These are phyloP conservation scores for Cryphonectria nitschkei DNA, from an alignment of 2,329 filamentous ascomycete genomes.

Conservation along the genomic window DNA sequence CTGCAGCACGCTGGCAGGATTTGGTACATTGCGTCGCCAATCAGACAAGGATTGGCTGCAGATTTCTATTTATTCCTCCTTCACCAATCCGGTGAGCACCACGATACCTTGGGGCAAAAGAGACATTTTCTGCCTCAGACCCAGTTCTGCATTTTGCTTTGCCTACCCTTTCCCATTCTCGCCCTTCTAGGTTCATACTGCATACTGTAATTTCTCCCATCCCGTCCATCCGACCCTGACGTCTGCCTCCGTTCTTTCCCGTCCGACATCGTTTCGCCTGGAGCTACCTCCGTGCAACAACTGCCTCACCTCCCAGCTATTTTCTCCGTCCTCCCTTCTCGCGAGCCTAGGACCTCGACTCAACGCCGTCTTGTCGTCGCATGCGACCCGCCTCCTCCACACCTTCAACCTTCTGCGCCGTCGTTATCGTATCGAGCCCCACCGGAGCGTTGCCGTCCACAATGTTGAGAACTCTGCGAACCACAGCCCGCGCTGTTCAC, in stretches of 20 bases:
- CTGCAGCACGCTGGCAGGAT: slow-evolving; percentile 9
- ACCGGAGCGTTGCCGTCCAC: slow-evolving; percentile 12
- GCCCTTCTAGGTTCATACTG: background rate
- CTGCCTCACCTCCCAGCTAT: slow-evolving; percentile 12
- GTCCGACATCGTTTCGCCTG: background rate
- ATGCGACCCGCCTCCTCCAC: background rate
- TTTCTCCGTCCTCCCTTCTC: slow-evolving; percentile 1
- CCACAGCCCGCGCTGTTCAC: slow-evolving; percentile 35
- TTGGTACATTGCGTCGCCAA: slow-evolving; percentile 2
- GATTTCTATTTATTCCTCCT: slow-evolving; percentile 14
- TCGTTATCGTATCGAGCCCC: background rate
- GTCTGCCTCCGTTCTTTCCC: background rate
- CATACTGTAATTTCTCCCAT: background rate
- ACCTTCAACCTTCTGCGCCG: background rate
- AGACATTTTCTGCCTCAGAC: slow-evolving; percentile 21
- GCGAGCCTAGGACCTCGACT: background rate
- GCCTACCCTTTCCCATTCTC: background rate
- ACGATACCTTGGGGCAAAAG: slow-evolving; percentile 10
- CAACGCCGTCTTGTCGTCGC: background rate
- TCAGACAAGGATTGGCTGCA: slow-evolving; percentile 10
- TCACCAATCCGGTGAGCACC: slow-evolving; percentile 13
- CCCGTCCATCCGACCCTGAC: background rate
- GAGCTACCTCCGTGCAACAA: background rate
- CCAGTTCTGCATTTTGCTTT: slow-evolving; percentile 8
- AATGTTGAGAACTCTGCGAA: slow-evolving; percentile 32